Conservation (phyloP, 345 rosid genomes). For the Syzygium aqueum region DNA sequence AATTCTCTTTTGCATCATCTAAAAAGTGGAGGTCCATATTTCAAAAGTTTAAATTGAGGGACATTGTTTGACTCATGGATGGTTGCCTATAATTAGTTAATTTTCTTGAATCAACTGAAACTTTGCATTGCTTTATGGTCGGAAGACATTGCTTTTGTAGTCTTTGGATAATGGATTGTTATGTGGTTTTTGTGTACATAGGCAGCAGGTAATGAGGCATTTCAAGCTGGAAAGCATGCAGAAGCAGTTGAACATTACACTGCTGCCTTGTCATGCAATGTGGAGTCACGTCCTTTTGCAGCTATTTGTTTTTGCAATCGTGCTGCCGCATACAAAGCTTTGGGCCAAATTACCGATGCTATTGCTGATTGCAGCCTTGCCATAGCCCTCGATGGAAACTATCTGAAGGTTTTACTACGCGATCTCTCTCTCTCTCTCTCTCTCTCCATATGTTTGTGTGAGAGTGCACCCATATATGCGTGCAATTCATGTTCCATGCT, state of each 20-base stretch:
- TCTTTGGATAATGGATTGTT: not conserved
- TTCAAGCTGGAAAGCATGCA: conserved; percentile 71
- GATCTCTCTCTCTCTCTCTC: not conserved
- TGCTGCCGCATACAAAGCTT: conserved; percentile 84
- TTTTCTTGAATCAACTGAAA: not conserved
- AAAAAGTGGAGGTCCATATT: not conserved
- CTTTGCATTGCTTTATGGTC: not conserved
- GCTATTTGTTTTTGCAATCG: conserved; percentile 97
- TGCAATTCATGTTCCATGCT: not conserved
- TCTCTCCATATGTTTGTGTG: not conserved
- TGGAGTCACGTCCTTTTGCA: conserved; percentile 86
- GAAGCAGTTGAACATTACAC: conserved; percentile 94
- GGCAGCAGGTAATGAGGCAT: conserved; percentile 94
- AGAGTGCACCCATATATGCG: not conserved
- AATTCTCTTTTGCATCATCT: not conserved
- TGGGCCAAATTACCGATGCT: conserved; percentile 78
- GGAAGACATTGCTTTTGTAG: not conserved
- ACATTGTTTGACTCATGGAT: not conserved
- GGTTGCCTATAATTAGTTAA: not conserved
- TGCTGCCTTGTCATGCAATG: conserved; percentile 63
- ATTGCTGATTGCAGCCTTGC: conserved; percentile 98
- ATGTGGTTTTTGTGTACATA: conserved; percentile 2
- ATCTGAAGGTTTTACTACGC: conserved; percentile 58
- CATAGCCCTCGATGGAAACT: conserved; percentile 81
- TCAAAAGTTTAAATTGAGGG: not conserved